A percentile compares a stretch with the other conserved stretches of the same genome.
phyloP scores from a whole-genome alignment of 2,329 filamentous ascomycete species.

The Xylaria sp. region DNA sequence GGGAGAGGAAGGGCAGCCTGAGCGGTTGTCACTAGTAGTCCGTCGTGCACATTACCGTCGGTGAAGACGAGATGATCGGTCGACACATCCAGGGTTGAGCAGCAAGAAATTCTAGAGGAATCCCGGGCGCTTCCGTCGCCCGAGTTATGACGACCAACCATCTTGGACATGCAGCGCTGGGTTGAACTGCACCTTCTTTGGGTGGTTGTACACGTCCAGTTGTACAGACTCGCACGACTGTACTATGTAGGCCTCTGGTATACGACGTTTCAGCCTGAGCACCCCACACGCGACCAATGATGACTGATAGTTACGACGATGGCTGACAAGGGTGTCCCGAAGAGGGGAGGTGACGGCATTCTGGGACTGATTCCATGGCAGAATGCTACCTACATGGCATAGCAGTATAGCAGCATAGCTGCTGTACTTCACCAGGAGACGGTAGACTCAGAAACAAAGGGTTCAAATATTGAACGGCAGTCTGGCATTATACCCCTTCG shows the following conservation, averaged over 20 bases:
- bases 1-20: not conserved
- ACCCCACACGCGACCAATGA: slow-evolving; percentile 15
- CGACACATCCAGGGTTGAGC: slow-evolving; percentile 15
- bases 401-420: not conserved
- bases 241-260: slow-evolving; percentile 3
- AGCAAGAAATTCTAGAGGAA: slow-evolving; percentile 14
- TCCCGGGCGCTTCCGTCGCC: slow-evolving; percentile 28
- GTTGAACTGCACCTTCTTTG: slow-evolving; percentile 15
- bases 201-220: slow-evolving; percentile 1
- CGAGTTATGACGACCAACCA: slow-evolving; percentile 26
- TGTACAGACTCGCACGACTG: not conserved
- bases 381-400: not conserved
- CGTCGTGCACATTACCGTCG: slow-evolving; percentile 16
- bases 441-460: not conserved
- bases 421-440: no score
- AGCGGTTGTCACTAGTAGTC: not conserved
- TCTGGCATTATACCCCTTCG: slow-evolving; percentile 7
- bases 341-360: slow-evolving; percentile 6
- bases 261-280: slow-evolving; percentile 33
- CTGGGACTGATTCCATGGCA: slow-evolving; percentile 7
- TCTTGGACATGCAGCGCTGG: slow-evolving; percentile 14
- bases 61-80: slow-evolving; percentile 25
- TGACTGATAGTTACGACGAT: not conserved
- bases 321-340: slow-evolving; percentile 4
- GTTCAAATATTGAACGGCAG: not conserved